phyloP scores from a whole-genome alignment of 1,139 yeast species.

The Meyerozyma carpophila region DNA sequence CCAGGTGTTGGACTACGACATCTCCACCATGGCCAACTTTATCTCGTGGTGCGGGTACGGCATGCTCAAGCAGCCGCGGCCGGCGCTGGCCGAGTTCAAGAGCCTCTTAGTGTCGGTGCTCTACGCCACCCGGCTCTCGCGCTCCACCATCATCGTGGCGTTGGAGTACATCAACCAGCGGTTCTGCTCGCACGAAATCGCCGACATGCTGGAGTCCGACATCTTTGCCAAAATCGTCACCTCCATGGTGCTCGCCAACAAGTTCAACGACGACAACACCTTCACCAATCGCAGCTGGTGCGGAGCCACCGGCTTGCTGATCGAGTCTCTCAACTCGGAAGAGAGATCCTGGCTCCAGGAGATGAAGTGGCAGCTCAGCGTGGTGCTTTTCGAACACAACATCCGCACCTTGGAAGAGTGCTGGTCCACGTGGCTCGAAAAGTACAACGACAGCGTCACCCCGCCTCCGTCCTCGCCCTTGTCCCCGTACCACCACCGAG shows the following conservation, averaged over 20 bases:
- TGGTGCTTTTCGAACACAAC: slow-evolving; percentile 36
- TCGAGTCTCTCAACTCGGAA: slow-evolving; percentile 52
- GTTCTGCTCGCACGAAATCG: slow-evolving; percentile 19
- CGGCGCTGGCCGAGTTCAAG: slow-evolving; percentile 53
- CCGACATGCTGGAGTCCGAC: slow-evolving; percentile 33
- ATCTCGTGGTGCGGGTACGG: slow-evolving; percentile 63
- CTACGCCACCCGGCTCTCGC: slow-evolving; percentile 85
- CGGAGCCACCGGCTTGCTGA: slow-evolving; percentile 80
- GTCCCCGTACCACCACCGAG: slow-evolving; percentile 2
- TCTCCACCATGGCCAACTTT: slow-evolving; percentile 72
- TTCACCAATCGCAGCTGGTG: slow-evolving; percentile 95
- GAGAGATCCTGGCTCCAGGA: slow-evolving; percentile 73
- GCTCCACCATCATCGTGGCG: slow-evolving; percentile 72
- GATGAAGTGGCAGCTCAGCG: slow-evolving; percentile 44
- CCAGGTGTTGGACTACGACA: slow-evolving; percentile 71
- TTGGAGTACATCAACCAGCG: slow-evolving; percentile 65
- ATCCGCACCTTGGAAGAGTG: slow-evolving; percentile 41
- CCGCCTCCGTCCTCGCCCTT: slow-evolving; percentile 3
- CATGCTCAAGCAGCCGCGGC: slow-evolving; percentile 45
- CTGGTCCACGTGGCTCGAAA: slow-evolving; percentile 43
- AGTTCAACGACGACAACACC: slow-evolving; percentile 94
- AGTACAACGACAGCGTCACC: slow-evolving; percentile 15
- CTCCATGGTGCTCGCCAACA: slow-evolving; percentile 80
- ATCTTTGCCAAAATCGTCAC: slow-evolving; percentile 63
- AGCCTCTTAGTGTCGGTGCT: slow-evolving; percentile 63